Conservation (phyloP, 2,329 filamentous ascomycete species). For the Bimuria novae-zelandiae region DNA sequence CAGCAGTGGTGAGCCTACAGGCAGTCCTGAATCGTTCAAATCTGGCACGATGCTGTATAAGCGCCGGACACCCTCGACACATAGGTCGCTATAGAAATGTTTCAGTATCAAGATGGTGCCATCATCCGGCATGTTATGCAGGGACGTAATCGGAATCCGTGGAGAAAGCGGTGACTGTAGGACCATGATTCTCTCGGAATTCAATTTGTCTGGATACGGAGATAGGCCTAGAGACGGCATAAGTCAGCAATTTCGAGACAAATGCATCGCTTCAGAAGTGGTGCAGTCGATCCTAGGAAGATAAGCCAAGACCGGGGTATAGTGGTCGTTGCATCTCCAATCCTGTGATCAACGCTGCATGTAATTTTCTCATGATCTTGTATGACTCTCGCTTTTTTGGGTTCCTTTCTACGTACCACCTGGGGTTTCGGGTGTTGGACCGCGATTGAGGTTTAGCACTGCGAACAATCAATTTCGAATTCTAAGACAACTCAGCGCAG, state of each 20-base stretch:
- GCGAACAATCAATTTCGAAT: not conserved
- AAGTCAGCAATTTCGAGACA: not conserved
- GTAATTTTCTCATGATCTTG: too few species aligned
- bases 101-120: slow-evolving; percentile 34
- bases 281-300: too few species aligned
- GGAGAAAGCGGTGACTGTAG: slow-evolving; percentile 29
- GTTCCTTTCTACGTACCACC: not conserved
- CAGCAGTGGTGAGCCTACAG: slow-evolving; percentile 5
- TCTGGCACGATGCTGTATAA: slow-evolving; percentile 34
- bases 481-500: not conserved
- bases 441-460: slow-evolving; percentile 28
- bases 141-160: slow-evolving; percentile 24
- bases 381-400: too few species aligned
- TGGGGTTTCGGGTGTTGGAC: slow-evolving; percentile 23
- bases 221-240: not conserved
- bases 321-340: not conserved
- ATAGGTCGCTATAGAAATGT: slow-evolving; percentile 33
- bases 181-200: slow-evolving; percentile 28
- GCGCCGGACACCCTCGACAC: slow-evolving; percentile 23
- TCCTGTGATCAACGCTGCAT: too few species aligned
- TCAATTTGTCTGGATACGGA: slow-evolving; percentile 14
- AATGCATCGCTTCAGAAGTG: too few species aligned
- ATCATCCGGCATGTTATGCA: slow-evolving; percentile 28
- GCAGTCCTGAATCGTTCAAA: slow-evolving; percentile 17
- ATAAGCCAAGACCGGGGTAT: too few species aligned